A percentile compares a stretch with the other conserved stretches of the same genome.
Evolutionary conservation across 164 flowering plant genomes (phyloP).

Genomic region (Hamamelis virginiana): DNA sequence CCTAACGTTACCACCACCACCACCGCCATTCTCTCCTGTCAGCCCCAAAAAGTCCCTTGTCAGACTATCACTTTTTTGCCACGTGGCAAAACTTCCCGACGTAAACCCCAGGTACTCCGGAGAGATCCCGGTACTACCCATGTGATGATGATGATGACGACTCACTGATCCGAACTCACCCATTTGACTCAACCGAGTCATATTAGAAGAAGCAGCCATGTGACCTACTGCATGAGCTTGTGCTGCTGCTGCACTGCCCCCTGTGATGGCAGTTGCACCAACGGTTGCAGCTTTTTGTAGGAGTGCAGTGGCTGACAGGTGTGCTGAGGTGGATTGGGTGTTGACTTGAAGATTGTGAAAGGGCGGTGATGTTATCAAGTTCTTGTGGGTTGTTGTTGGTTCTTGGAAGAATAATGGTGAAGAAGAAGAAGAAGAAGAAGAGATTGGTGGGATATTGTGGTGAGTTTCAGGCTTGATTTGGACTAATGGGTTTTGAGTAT

Average conservation of each 20-base stretch:
- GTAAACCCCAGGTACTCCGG: slow-evolving; percentile 19
- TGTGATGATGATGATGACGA: background rate
- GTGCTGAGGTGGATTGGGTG: slow-evolving; percentile 25
- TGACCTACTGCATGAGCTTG: slow-evolving; percentile 23
- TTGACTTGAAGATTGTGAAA: slow-evolving; percentile 18
- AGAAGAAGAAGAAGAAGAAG: slow-evolving; percentile 1
- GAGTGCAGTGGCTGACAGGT: slow-evolving; percentile 69
- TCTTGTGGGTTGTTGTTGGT: slow-evolving; percentile 9
- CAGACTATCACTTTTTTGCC: slow-evolving; percentile 53
- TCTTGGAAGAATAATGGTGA: slow-evolving; percentile 10
- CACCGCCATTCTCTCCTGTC: slow-evolving; percentile 28
- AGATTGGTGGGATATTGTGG: slow-evolving; percentile 16
- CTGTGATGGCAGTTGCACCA: slow-evolving; percentile 25
- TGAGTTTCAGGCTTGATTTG: slow-evolving; percentile 27
- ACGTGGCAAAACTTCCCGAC: slow-evolving; percentile 24
- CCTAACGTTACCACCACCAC: slow-evolving; percentile 16
- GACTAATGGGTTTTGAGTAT: slow-evolving; percentile 11
- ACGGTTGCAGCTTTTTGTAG: slow-evolving; percentile 65
- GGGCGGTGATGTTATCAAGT: slow-evolving; percentile 19
- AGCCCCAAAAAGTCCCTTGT: slow-evolving; percentile 86
- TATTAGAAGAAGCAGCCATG: slow-evolving; percentile 13
- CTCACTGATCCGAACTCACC: slow-evolving; percentile 2
- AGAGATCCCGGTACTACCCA: slow-evolving; percentile 2
- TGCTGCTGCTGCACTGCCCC: slow-evolving; percentile 5
- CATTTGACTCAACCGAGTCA: slow-evolving; percentile 12